Conservation (phyloP, 352 stramenopile species). For the Hyaloperonospora brassicae region DNA sequence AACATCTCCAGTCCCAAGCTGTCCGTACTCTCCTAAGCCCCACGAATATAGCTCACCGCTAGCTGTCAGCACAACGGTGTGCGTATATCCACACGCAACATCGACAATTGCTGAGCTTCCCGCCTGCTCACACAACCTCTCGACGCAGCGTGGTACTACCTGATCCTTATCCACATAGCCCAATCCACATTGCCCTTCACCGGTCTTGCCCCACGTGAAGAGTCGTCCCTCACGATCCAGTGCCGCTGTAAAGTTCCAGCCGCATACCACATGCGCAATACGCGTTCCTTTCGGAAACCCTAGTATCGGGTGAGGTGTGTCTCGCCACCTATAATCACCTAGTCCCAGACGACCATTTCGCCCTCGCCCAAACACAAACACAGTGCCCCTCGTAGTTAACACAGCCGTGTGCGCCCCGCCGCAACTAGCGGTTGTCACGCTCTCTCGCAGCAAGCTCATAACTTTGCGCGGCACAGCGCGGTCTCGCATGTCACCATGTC, state of each 20-base stretch:
- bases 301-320: slow-evolving; percentile 53
- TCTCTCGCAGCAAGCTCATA: slow-evolving; percentile 63
- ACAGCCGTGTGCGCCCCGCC: slow-evolving; percentile 73
- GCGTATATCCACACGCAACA: slow-evolving; percentile 79
- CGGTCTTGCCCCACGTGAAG: slow-evolving; percentile 84
- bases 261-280: slow-evolving; percentile 53
- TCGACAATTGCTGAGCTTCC: slow-evolving; percentile 29
- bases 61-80: slow-evolving; percentile 75
- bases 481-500: slow-evolving; percentile 77
- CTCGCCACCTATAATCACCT: slow-evolving; percentile 67
- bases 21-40: slow-evolving; percentile 86
- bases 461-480: slow-evolving; percentile 67
- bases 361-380: slow-evolving; percentile 72
- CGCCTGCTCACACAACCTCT: slow-evolving; percentile 29
- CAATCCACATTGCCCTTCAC: slow-evolving; percentile 80
- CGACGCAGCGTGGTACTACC: slow-evolving; percentile 45
- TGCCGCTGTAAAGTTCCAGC: slow-evolving; percentile 78
- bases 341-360: slow-evolving; percentile 67
- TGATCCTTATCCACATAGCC: slow-evolving; percentile 77
- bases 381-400: slow-evolving; percentile 40
- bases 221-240: slow-evolving; percentile 41
- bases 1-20: slow-evolving; percentile 82
- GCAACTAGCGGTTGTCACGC: slow-evolving; percentile 62
- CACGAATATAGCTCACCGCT: slow-evolving; percentile 82
- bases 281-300: slow-evolving; percentile 31